Evolutionary conservation across 176 grass and related monocot species (phyloP), one percentile per base, ranked within the genome.

Genomic region (Lolium perenne): DNA sequence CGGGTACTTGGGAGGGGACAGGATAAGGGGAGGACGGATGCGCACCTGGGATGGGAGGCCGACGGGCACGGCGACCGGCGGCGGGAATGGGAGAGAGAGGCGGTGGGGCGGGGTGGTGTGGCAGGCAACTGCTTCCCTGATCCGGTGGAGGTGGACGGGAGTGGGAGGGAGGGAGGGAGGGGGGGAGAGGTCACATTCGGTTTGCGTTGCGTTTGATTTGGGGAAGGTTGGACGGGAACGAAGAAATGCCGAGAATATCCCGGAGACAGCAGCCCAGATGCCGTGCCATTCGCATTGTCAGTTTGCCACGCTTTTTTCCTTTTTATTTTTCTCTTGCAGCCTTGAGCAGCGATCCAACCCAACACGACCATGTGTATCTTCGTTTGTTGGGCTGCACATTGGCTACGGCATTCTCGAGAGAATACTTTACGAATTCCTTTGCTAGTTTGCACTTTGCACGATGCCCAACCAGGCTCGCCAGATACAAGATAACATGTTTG

Each of bases 61-160:
- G 32, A 25, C 60, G 21, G 62, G 25, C 29, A 32, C 26, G 43
- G n/a, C 3, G 71, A 15, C 22, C 47, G 46, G 72, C 72, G 72
- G 72, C 72, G n/a, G 70, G 10, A 73, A 48, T 48, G 70, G 72
- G 71, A 49, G 16, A 29, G 43, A n/a, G 56, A 50, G 53, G 50
- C 50, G 43, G 43, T 56, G 76, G 41, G n/a, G n/a, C n/a, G n/a
- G 14, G 22, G 22, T 67, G 46, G 68, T 13, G 46, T 74, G 63
- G 63, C 5, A 15, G 71, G 71, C 46, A 74, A 74, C 71, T 50
- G 71, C 71, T 49, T 74, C 53, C 12, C 32, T 78, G 76, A 78
- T 78, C 54, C 76, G 76, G 76, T 60, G 76, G 76, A 78, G 76
- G 54, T 74, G 70, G 70, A 73, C 43, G 70, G n/a, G 69, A 72